These are phyloP conservation scores for Lodderomyces beijingensis DNA, from an alignment of 1,139 yeast genomes.

Conservation along the genomic window DNA sequence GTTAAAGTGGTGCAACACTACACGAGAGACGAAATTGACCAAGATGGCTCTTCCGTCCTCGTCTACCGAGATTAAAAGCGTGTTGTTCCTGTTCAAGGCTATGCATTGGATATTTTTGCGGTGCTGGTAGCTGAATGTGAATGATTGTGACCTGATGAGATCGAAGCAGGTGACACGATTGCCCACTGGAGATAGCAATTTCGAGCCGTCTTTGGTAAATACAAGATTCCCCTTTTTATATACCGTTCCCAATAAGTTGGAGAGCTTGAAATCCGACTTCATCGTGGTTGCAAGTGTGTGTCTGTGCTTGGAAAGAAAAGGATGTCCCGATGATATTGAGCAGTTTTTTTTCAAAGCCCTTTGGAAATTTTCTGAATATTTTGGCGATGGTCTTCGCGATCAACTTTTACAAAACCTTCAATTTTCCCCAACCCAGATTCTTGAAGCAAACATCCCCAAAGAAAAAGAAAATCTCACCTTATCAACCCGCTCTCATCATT, in stretches of 20 bases:
- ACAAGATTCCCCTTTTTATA: conserved; percentile 85
- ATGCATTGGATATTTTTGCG: conserved; percentile 76
- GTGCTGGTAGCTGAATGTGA: conserved; percentile 90
- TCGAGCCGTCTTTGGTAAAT: conserved; percentile 85
- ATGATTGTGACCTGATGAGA: conserved; percentile 75
- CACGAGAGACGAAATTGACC: conserved; percentile 77
- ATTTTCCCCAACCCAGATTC: no score
- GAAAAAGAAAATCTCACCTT: no score
- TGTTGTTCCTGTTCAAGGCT: conserved; percentile 79
- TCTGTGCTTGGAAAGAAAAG: background rate
- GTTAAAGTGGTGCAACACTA: conserved; percentile 92
- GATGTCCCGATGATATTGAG: background rate
- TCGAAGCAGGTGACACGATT: conserved; percentile 90
- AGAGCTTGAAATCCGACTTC: conserved; percentile 57
- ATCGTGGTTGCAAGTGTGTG: conserved; percentile 16
- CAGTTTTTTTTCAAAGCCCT: background rate
- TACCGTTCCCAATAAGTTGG: conserved; percentile 90
- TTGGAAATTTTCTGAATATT: background rate
- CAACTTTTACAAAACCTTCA: no score
- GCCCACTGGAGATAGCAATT: conserved; percentile 87
- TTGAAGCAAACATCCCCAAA: no score
- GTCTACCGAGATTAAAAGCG: conserved; percentile 81
- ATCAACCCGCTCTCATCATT: no score
- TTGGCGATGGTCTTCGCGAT: conserved; percentile 5
- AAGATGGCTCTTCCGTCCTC: conserved; percentile 90